These are phyloP conservation scores for Geotrichum histeridarum DNA, from an alignment of 1,139 yeast genomes.

Conservation along the genomic window DNA sequence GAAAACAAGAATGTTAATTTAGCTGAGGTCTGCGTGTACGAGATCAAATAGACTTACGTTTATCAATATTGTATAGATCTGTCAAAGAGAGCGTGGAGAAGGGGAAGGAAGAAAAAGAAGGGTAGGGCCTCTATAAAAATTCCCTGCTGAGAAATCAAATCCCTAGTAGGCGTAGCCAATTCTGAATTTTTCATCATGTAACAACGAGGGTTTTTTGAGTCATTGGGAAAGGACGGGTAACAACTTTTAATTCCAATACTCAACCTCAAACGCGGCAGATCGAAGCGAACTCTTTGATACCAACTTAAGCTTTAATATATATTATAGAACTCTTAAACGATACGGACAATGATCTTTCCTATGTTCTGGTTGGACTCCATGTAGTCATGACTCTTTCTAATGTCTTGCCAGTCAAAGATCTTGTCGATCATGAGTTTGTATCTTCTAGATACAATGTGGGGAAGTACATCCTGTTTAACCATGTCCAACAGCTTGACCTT, in stretches of 20 bases:
- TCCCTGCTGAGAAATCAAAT: no score
- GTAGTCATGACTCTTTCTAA: constrained; percentile 33
- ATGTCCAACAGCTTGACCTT: constrained; percentile 29
- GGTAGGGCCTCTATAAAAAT: background rate
- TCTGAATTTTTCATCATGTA: background rate
- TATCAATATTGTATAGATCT: background rate
- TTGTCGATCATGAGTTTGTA: constrained; percentile 28
- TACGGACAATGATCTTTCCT: constrained; percentile 34
- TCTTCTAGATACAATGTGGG: constrained; percentile 28
- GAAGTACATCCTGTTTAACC: constrained; percentile 29
- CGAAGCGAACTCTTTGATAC: no score
- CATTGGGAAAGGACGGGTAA: background rate
- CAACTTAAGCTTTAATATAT: no score
- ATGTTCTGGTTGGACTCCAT: constrained; percentile 32
- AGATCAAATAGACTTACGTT: background rate
- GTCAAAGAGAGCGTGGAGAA: background rate
- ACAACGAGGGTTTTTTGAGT: constrained; percentile 1
- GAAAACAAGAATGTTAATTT: background rate
- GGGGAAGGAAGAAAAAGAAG: background rate
- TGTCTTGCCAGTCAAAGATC: constrained; percentile 28
- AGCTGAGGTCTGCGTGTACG: no score
- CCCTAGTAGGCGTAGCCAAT: no score
- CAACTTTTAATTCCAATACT: background rate
- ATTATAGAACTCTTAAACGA: constrained; percentile 10
- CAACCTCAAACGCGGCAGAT: no score